Conservation (phyloP, 495 filamentous ascomycete genomes). For the Neurospora tetraspora region DNA sequence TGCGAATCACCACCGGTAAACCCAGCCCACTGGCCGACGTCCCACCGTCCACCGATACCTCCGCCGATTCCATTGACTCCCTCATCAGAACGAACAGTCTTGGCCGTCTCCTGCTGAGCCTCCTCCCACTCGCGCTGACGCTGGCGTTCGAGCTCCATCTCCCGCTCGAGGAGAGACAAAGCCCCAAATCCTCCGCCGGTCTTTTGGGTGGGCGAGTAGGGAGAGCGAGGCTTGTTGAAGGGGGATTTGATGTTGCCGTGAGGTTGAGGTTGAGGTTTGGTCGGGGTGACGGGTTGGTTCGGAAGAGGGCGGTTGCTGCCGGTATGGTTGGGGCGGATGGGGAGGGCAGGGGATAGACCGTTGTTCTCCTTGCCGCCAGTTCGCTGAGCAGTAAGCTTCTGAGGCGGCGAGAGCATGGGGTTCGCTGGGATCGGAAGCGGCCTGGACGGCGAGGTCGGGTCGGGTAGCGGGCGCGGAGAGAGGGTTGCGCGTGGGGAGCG, state of each 20-base stretch:
- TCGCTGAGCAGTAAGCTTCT: constrained; percentile 23
- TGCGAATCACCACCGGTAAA: constrained; percentile 78
- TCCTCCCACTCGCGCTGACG: constrained; percentile 94
- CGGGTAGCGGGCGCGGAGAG: constrained; percentile 31
- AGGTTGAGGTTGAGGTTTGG: not conserved
- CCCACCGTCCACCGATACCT: constrained; percentile 59
- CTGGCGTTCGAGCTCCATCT: constrained; percentile 93
- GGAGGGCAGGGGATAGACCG: not conserved
- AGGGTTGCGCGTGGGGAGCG: constrained; percentile 5
- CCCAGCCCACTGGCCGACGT: constrained; percentile 77
- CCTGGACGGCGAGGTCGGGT: constrained; percentile 23
- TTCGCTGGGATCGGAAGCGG: constrained; percentile 8
- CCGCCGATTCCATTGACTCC: constrained; percentile 43
- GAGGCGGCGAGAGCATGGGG: constrained; percentile 17
- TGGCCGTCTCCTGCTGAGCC: constrained; percentile 62
- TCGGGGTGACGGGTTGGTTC: not conserved
- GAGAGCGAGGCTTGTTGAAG: not conserved
- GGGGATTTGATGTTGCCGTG: not conserved
- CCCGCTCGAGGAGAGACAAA: constrained; percentile 79
- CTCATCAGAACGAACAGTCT: constrained; percentile 40
- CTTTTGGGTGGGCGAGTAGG: constrained; percentile 46
- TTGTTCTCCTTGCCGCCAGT: constrained; percentile 16
- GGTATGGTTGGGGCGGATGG: not conserved
- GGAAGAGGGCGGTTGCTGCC: constrained; percentile 53
- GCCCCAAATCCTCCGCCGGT: constrained; percentile 60